Base-by-base conservation (phyloP, 1,139 yeast genomes). In the Trichomonascaceae sp. region DNA sequence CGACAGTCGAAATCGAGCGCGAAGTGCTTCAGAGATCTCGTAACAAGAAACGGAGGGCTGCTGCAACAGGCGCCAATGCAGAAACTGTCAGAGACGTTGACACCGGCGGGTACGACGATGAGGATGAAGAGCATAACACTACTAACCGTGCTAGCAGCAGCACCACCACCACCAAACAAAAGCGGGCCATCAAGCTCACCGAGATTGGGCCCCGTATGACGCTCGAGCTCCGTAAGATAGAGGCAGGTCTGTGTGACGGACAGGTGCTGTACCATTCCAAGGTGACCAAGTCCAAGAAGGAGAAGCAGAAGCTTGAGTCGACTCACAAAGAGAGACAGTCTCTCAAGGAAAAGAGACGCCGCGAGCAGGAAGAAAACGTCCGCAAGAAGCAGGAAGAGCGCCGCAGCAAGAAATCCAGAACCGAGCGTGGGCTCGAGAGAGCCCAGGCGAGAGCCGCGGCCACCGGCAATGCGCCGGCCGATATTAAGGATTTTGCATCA, bases 191-290 rank as follows among this genome's bases (percentile, higher is more conserved):
- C 46, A 85, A 85, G 54, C 66, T 92, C 39, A 81, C 89, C 1
- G 99, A 92, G 58, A 64, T 87, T 37, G 99, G 99, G 0, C 99
- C 99, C 26, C 69, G 99, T 45, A 59, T 92, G 57, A 74, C 72
- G 45, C 64, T 92, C 59, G 64, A 74, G 33, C 64, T 89, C 41
- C 64, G 79, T 37, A 92, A 92, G 61, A 81, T 92, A 39, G 97
- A 89, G 58, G 97, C 89, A 54, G 95, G 93, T 13, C 71, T 87
- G 32, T 74, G 82, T 43, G 64, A 71, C 3, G 98, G 98, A 32
- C 85, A 84, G 60, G 82, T 92, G 13, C 58, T 92, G 41, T 82
- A 79, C 58, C 98, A 92, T 54, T 67, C 82, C 28, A 66, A 63
- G 35, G 64, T 82, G 38, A 61, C 63, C 37, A 87, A 85, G 60